phyloP scores from a whole-genome alignment of 2,329 filamentous ascomycete species.

The Verticillium isaacii region DNA sequence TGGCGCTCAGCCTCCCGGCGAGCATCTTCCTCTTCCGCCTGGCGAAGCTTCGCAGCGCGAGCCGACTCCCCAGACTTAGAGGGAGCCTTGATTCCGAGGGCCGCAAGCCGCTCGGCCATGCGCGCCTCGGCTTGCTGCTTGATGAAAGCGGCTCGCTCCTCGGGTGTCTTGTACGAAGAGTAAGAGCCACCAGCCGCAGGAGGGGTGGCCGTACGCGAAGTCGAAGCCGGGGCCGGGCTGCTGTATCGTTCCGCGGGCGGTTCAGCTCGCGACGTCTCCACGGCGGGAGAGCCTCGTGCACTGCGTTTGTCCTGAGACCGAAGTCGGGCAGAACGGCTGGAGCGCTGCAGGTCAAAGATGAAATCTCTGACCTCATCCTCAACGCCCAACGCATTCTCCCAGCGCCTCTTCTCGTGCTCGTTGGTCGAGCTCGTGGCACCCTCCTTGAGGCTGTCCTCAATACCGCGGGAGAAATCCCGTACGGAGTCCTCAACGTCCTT shows the following conservation, averaged over 20 bases:
- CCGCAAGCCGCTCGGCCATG: conserved; percentile 93
- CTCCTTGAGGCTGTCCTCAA: conserved; percentile 86
- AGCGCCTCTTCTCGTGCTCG: conserved; percentile 87
- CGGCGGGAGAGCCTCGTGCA: conserved; percentile 34
- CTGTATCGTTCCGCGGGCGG: conserved; percentile 13
- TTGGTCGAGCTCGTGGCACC: conserved; percentile 68
- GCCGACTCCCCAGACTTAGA: conserved; percentile 75
- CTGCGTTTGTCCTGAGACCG: conserved; percentile 52
- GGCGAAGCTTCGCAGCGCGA: conserved; percentile 76
- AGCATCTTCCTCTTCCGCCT: conserved; percentile 92
- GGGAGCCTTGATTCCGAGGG: conserved; percentile 83
- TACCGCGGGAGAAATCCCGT: conserved; percentile 74
- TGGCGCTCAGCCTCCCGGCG: conserved; percentile 85
- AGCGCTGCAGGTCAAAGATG: conserved; percentile 91
- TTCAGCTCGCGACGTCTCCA: conserved; percentile 27
- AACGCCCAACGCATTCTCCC: conserved; percentile 94
- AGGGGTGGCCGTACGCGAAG: conserved; percentile 51
- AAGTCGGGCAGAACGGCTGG: conserved; percentile 71
- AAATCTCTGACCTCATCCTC: conserved; percentile 97
- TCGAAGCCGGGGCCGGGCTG: conserved; percentile 38
- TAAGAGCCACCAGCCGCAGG: conserved; percentile 61
- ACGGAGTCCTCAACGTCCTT: conserved; percentile 95
- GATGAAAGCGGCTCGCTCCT: conserved; percentile 92
- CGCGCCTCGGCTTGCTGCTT: conserved; percentile 95
- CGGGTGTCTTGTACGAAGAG: conserved; percentile 80